Evolutionary conservation across 164 flowering plant species (phyloP), one percentile per base, ranked within the genome.

Genomic region (Aristolochia fimbriata): DNA sequence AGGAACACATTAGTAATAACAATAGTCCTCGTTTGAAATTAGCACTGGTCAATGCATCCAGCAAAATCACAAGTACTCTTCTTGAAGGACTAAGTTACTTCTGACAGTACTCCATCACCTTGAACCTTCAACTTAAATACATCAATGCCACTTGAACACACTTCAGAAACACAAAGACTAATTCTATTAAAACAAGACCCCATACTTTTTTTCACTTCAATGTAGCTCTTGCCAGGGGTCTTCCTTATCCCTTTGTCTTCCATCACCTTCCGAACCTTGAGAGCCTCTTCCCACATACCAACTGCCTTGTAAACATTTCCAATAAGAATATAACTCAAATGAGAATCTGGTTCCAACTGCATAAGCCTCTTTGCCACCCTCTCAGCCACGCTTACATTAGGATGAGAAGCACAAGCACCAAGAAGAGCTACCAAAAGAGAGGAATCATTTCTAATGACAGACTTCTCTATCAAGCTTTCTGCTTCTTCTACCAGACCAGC

Each of bases 401-500:
- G 74, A 59, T 71, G 56, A 20, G 84, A 57, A 2, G 87, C 67
- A 67, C 88, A 86, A 54, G 97, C 87, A 66, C 97, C 90, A 62
- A 91, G 86, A 68, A 91, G 83, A 61, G 80, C 79, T 41, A 76
- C 81, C 92, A 94, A 91, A 31, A 88, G 78, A 62, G 92, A 80
- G 12, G 78, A 65, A 69, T 81, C 78, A 48, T 69, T 58, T 19
- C 19, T 73, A 41, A 69, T 45, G 19, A 70, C 81, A 19, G 83
- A 67, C 15, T 72, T 76, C 70, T 55, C 62, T 52, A 91, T 64
- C 77, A 91, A 76, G 55, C 50, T 43, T 65, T 91, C 96, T 61
- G 96, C 96, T 74, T 88, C 97, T 73, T 88, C 91, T 8, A 88
- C 58, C 47, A 83, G 64, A 21, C 94, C 94, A 19, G 94, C 92